phyloP scores from a whole-genome alignment of 495 filamentous ascomycete species.

The Talaromyces nanjingensis region DNA sequence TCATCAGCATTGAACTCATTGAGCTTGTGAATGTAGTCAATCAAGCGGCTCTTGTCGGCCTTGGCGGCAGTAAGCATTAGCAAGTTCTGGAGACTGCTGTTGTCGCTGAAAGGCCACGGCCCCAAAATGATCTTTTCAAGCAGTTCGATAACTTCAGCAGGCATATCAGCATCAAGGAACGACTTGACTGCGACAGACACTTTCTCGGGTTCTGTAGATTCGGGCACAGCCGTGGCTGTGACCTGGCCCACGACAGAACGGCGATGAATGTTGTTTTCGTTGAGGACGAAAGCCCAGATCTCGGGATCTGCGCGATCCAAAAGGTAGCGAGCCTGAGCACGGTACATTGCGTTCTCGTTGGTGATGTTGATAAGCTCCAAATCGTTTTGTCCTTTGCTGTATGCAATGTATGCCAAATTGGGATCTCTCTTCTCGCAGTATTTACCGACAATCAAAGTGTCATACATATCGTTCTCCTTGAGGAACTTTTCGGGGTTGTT shows the following conservation, averaged over 20 bases:
- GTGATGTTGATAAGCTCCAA: slow-evolving; percentile 95
- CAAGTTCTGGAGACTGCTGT: slow-evolving; percentile 90
- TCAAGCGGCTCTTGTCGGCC: slow-evolving; percentile 89
- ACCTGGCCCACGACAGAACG: slow-evolving; percentile 93
- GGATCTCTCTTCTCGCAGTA: slow-evolving; percentile 99
- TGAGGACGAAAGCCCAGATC: slow-evolving; percentile 92
- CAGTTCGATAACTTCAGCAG: slow-evolving; percentile 91
- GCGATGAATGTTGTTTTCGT: slow-evolving; percentile 89
- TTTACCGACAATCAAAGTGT: slow-evolving; percentile 86
- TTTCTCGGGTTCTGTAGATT: slow-evolving; percentile 88
- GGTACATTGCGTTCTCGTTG: slow-evolving; percentile 99
- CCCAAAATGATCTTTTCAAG: slow-evolving; percentile 99
- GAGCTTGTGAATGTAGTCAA: slow-evolving; percentile 94
- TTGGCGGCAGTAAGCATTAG: slow-evolving; percentile 96
- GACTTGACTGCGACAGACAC: slow-evolving; percentile 91
- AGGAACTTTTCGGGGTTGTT: slow-evolving; percentile 98
- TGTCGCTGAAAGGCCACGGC: slow-evolving; percentile 97
- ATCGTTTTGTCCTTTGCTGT: slow-evolving; percentile 95
- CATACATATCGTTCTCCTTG: slow-evolving; percentile 96
- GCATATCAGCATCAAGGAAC: slow-evolving; percentile 85
- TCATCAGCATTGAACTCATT: slow-evolving; percentile 85
- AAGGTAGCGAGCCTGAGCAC: slow-evolving; percentile 90
- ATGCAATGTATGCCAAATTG: slow-evolving; percentile 92
- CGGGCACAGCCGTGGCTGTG: slow-evolving; percentile 91
- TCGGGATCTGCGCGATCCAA: slow-evolving; percentile 84